Conservation (phyloP, 441 rosid genomes). For the Arabidopsis hybrid region DNA sequence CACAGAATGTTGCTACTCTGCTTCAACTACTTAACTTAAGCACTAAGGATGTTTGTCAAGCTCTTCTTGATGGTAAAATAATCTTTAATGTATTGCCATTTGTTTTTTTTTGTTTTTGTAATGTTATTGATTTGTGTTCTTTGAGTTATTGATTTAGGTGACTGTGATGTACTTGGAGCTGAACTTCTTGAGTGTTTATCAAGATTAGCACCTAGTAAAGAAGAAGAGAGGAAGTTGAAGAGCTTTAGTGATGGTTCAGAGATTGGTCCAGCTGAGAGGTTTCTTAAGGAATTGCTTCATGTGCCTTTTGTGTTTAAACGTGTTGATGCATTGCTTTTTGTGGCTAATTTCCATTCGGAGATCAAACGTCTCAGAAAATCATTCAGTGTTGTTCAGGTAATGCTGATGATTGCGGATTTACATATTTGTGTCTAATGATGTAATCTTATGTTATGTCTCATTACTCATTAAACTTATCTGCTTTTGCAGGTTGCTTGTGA, state of each 20-base stretch:
- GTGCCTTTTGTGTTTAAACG: slow-evolving; percentile 48
- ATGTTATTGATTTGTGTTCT: slow-evolving; percentile 19
- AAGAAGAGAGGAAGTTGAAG: slow-evolving; percentile 46
- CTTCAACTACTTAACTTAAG: slow-evolving; percentile 77
- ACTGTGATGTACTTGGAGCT: slow-evolving; percentile 42
- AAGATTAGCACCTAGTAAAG: slow-evolving; percentile 49
- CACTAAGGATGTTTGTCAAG: slow-evolving; percentile 86
- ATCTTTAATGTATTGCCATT: background rate
- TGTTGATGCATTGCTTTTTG: slow-evolving; percentile 39
- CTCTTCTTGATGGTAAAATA: slow-evolving; percentile 76
- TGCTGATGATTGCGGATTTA: background rate
- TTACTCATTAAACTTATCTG: background rate
- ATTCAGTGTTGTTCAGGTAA: slow-evolving; percentile 34
- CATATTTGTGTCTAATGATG: background rate
- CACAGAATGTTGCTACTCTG: slow-evolving; percentile 83
- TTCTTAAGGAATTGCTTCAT: slow-evolving; percentile 42
- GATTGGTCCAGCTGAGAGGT: slow-evolving; percentile 60
- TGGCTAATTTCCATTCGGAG: slow-evolving; percentile 21
- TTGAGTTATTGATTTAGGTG: slow-evolving; percentile 57
- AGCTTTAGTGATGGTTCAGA: slow-evolving; percentile 54
- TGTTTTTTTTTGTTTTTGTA: background rate
- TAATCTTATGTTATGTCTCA: slow-evolving; percentile 2
- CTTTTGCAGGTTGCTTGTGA: slow-evolving; percentile 73
- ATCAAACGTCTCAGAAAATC: slow-evolving; percentile 5
- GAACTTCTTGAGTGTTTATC: slow-evolving; percentile 48